Evolutionary conservation across 352 stramenopile species (phyloP), one percentile per base, ranked within the genome.

Genomic region (Phytophthora multivora): DNA sequence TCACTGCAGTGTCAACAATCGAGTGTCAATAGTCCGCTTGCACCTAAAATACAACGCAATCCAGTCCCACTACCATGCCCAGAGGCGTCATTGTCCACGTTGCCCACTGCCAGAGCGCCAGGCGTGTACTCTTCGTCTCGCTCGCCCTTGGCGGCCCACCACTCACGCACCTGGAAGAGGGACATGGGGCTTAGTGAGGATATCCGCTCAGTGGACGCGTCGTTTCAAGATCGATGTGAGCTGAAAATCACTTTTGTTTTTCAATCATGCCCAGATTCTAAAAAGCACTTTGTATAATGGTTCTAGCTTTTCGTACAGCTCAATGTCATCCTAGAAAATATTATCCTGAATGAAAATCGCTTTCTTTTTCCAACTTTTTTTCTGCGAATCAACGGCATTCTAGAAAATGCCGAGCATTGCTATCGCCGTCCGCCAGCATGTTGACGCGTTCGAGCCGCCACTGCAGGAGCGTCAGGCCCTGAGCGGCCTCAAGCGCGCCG

Each of bases 121-220:
- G 76, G 74, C 45, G 88, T 86, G 57, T 90, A 97, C 59, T 97
- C 90, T 48, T 97, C 90, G 28, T 76, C 66, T 49, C 61, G 56
- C 55, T 90, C 83, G 54, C 81, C 78, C 70, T 84, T 88, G 38
- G 82, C 76, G 42, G 72, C 57, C 90, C 90, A 97, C 88, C 89
- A 97, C 63, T 97, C 87, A 58, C 88, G 79, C 50, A 90, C 79
- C 63, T 95, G 86, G 80, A 97, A 97, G 57, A 97, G 84, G 60
- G 88, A 97, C 88, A 97, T 96, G 25, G n/a, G 15, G 52, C 18
- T 33, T 25, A 30, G 26, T 56, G 12, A 13, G 40, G 47, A 67
- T 67, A 51, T 61, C 43, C 33, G 47, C 38, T 33, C 51, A 55
- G 49, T 43, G 23, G 51, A 40, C 62, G 67, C 63, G 57, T 75